Evolutionary conservation across 164 flowering plant genomes (phyloP).

Genomic region (Umbellularia californica): DNA sequence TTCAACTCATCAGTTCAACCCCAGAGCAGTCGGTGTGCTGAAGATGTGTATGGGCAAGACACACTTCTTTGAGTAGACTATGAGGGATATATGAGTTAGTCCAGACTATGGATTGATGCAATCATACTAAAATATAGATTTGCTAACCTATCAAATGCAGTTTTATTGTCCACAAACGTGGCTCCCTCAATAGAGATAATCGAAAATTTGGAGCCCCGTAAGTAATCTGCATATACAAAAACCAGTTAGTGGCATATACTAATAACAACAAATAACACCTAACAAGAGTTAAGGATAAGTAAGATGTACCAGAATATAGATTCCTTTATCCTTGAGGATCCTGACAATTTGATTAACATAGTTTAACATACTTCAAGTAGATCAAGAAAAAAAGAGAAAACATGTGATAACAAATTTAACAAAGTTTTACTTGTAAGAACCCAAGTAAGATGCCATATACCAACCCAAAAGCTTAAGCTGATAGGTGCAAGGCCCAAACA

Average conservation of each 20-base stretch:
- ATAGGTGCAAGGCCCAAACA: too few species aligned
- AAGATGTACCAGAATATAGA: conserved; percentile 59
- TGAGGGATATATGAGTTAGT: not conserved
- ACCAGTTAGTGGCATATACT: not conserved
- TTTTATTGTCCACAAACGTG: conserved; percentile 55
- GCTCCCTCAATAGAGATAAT: conserved; percentile 45
- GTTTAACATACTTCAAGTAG: conserved; percentile 42
- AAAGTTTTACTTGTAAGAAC: not conserved
- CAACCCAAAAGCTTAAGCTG: not conserved
- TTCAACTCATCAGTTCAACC: not conserved
- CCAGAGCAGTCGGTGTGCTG: not conserved
- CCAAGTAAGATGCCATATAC: too few species aligned
- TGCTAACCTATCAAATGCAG: conserved; percentile 79
- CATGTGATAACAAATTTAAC: conserved; percentile 1
- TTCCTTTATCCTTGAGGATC: conserved; percentile 80
- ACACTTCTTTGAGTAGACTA: not conserved
- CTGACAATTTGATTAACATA: conserved; percentile 72
- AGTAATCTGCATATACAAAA: conserved; percentile 51
- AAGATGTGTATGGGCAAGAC: not conserved
- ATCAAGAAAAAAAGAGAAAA: conserved; percentile 33
- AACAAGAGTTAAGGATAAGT: conserved; percentile 8
- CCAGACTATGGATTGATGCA: not conserved
- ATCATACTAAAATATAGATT: not conserved
- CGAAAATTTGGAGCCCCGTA: conserved; percentile 79
- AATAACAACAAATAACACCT: not conserved